A percentile compares a stretch with the other conserved stretches of the same genome.
These are phyloP conservation scores for Nicotiana obtusifolia DNA, from an alignment of 257 asterid genomes.

Conservation along the genomic window DNA sequence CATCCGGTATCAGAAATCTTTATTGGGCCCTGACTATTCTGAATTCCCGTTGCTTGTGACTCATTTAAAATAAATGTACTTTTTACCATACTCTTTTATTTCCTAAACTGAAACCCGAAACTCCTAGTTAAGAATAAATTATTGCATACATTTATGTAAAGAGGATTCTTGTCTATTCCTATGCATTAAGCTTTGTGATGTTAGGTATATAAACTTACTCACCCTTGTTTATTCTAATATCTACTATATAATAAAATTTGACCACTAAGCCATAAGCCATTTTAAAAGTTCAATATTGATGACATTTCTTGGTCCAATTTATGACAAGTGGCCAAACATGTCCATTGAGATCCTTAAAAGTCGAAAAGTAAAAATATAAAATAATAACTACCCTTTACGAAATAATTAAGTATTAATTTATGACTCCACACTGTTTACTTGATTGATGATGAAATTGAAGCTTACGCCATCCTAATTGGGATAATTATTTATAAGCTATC, in stretches of 20 bases:
- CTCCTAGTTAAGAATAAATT: no score
- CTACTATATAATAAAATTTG: background rate
- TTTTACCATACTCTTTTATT: no score
- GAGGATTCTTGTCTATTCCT: background rate
- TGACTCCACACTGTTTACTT: background rate
- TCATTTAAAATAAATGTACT: no score
- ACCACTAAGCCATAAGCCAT: background rate
- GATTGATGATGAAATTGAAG: background rate
- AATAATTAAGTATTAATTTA: background rate
- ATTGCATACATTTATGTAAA: background rate
- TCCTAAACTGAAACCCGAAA: no score
- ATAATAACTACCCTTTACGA: constrained; percentile 16
- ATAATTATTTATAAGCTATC: background rate
- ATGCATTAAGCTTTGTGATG: background rate
- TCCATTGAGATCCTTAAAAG: constrained; percentile 12
- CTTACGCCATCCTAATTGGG: background rate
- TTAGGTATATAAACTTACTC: background rate
- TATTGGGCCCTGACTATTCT: no score
- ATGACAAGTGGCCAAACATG: constrained; percentile 6
- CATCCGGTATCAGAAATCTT: no score
- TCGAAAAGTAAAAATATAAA: constrained; percentile 5
- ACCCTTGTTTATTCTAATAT: background rate
- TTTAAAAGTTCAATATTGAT: background rate
- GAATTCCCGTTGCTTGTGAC: no score
- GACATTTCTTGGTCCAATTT: background rate